Conservation (phyloP, 2,329 filamentous ascomycete genomes). For the Thielaviopsis populi region DNA sequence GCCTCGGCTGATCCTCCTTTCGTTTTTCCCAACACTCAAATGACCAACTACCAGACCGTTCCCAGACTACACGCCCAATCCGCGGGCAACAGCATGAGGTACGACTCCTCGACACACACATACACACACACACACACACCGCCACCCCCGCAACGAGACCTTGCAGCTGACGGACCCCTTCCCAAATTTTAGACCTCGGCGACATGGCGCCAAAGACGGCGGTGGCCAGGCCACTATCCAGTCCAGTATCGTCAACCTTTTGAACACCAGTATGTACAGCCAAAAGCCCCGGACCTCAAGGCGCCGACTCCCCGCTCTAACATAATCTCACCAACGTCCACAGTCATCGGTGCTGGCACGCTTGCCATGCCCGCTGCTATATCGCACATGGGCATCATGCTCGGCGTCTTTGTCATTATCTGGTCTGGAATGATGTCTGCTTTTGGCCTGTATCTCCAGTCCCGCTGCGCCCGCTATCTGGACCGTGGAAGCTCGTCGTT, state of each 20-base stretch:
- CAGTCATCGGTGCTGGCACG: conserved; percentile 85
- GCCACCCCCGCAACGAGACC: neutral
- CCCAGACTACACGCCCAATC: conserved; percentile 20
- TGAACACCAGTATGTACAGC: conserved; percentile 69
- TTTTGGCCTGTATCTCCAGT: conserved; percentile 89
- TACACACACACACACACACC: neutral
- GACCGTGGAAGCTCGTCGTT: conserved; percentile 82
- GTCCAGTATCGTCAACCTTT: conserved; percentile 84
- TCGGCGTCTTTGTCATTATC: conserved; percentile 69
- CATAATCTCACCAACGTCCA: conserved; percentile 19
- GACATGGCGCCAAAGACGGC: conserved; percentile 54
- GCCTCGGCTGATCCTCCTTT: neutral
- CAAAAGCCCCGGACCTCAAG: neutral
- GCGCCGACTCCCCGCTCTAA: neutral
- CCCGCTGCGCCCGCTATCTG: conserved; percentile 81
- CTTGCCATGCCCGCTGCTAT: conserved; percentile 91
- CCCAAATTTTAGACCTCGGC: conserved; percentile 37
- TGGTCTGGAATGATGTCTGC: conserved; percentile 84
- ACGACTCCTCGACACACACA: conserved; percentile 7
- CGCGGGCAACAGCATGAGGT: conserved; percentile 37
- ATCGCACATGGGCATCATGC: conserved; percentile 83
- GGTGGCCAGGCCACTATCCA: conserved; percentile 75
- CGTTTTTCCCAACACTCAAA: conserved; percentile 22
- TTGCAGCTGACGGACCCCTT: neutral
- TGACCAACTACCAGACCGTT: conserved; percentile 42